These are phyloP conservation scores for Mesembryanthemum crystallinum DNA, from an alignment of 148 eudicot genomes.

Conservation along the genomic window DNA sequence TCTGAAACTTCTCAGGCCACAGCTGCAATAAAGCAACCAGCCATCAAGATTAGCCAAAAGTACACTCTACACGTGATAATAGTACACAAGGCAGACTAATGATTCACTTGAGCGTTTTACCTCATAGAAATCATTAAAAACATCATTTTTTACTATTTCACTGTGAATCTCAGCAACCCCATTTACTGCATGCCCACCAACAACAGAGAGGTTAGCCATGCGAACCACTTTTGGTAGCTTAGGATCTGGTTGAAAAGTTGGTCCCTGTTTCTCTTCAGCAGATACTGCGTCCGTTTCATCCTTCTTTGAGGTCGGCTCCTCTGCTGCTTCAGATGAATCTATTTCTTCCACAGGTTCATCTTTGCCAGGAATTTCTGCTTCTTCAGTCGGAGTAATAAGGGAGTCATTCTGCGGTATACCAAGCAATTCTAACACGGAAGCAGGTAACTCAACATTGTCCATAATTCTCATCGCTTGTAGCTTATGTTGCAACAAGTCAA, in stretches of 20 bases:
- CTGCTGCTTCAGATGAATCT: conserved; percentile 33
- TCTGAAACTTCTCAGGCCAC: conserved; percentile 97
- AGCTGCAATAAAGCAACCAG: conserved; percentile 40
- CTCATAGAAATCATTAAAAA: conserved; percentile 85
- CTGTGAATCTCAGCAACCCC: conserved; percentile 98
- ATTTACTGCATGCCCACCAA: conserved; percentile 93
- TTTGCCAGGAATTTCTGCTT: conserved; percentile 21
- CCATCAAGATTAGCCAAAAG: conserved; percentile 8
- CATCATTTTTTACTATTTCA: conserved; percentile 85
- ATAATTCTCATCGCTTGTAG: conserved; percentile 76
- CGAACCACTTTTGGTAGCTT: conserved; percentile 72
- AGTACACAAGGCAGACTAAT: not conserved
- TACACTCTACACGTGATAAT: not conserved
- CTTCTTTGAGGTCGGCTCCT: conserved; percentile 23
- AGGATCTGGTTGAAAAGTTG: conserved; percentile 42
- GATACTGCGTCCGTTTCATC: conserved; percentile 30
- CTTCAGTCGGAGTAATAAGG: conserved; percentile 22
- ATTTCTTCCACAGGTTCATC: conserved; percentile 26
- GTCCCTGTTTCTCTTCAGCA: conserved; percentile 23
- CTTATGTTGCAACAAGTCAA: conserved; percentile 64
- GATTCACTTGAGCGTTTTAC: conserved; percentile 30
- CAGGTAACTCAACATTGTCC: conserved; percentile 80
- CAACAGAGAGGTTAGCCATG: conserved; percentile 97
- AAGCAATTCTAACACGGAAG: conserved; percentile 42
- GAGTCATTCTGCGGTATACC: conserved; percentile 45